phyloP scores from a whole-genome alignment of 371 early-diverging fungal genomes.

The Gilbertella persicaria region DNA sequence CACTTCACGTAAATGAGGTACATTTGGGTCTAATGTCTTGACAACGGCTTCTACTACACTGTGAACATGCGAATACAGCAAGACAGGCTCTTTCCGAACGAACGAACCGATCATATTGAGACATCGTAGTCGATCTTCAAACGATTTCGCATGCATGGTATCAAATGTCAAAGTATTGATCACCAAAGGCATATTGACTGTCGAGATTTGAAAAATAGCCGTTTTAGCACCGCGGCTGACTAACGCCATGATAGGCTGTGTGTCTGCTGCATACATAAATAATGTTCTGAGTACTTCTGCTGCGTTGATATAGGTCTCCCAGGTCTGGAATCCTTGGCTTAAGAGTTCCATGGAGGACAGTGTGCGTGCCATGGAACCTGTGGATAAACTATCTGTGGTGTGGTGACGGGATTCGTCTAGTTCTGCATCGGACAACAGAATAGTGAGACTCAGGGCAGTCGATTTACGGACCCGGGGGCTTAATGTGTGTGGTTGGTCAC shows the following conservation, averaged over 20 bases:
- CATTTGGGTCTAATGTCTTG: slow-evolving; percentile 83
- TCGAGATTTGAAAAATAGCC: slow-evolving; percentile 77
- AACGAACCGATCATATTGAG: slow-evolving; percentile 74
- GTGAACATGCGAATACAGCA: slow-evolving; percentile 64
- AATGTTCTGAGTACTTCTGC: slow-evolving; percentile 69
- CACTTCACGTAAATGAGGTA: slow-evolving; percentile 71
- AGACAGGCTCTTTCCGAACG: slow-evolving; percentile 71
- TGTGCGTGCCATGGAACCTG: slow-evolving; percentile 58
- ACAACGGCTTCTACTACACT: slow-evolving; percentile 79
- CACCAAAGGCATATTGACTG: slow-evolving; percentile 68
- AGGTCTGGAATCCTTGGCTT: slow-evolving; percentile 74
- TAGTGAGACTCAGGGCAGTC: slow-evolving; percentile 60
- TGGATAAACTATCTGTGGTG: slow-evolving; percentile 40
- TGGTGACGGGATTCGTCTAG: slow-evolving; percentile 27
- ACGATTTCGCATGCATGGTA: slow-evolving; percentile 66
- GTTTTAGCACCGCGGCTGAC: slow-evolving; percentile 64
- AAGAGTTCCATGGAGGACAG: slow-evolving; percentile 75
- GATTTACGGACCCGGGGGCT: slow-evolving; percentile 51
- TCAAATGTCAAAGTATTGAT: slow-evolving; percentile 76
- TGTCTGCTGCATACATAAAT: slow-evolving; percentile 57
- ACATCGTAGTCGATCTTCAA: slow-evolving; percentile 56
- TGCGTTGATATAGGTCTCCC: slow-evolving; percentile 80
- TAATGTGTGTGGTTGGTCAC: slow-evolving; percentile 58
- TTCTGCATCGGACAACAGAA: slow-evolving; percentile 52
- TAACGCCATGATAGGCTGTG: slow-evolving; percentile 34